Evolutionary conservation across 2,329 filamentous ascomycete species (phyloP), one percentile per base, ranked within the genome.

Genomic region (Pestalotiopsis sp.): DNA sequence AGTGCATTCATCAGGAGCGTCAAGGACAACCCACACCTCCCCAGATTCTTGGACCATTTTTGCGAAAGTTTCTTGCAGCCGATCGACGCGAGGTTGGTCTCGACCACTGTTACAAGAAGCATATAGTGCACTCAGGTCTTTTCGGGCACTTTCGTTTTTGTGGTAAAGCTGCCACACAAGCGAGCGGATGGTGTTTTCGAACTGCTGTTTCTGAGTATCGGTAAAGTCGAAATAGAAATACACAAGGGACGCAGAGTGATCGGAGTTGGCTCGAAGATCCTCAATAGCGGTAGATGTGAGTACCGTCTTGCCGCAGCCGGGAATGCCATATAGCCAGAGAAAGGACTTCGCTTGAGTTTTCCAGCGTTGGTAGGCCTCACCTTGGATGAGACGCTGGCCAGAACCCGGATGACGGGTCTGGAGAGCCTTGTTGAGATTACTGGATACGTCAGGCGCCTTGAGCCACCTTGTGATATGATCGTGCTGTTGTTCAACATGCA

Each of bases 231-330:
- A 81, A 67, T 78, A 80, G 70, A 79, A 81, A 64, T 79, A 80
- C 1, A 74, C 40, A 7, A 72, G 38, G 9, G 56, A 62, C 24
- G 30, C 56, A 26, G 39, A 44, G 13, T 26, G 40, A 30, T 44
- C 26, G 2, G 39, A n/a, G n/a, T 17, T 65, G 38, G 66, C 14
- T 30, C 71, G 61, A 9, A 76, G 64, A 63, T 76, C 65, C 66
- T 78, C 64, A n/a, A 82, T 72, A 30, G 82, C 70, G 1, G 74
- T 78, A 5, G 77, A 81, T 67, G 76, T 78, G 0, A 82, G 73
- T 65, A 82, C 72, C 0, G 79, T 82, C 69, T 83, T 83, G 11
- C 81, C 80, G 62, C 80, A 82, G 48, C 81, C 81, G 20, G 78
- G 75, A 24, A 80, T 81, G 1, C 81, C 78, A 69, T 80, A 66